A percentile compares a stretch with the other conserved stretches of the same genome.
These are phyloP conservation scores for Boechera retrofracta DNA, from an alignment of 345 rosid species.

Conservation along the genomic window DNA sequence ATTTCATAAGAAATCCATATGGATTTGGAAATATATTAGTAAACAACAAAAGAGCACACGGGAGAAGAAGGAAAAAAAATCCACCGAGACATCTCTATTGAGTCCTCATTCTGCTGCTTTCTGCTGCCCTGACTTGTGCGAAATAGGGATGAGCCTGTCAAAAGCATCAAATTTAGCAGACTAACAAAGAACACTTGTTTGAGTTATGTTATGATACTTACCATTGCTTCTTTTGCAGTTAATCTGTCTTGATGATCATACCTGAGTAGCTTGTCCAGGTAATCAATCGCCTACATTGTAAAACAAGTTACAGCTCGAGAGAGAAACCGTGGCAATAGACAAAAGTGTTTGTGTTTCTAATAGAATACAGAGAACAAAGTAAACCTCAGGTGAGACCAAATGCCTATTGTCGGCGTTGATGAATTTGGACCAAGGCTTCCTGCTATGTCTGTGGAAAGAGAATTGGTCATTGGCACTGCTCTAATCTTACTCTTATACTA, in stretches of 20 bases:
- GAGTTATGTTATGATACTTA: conserved; percentile 39
- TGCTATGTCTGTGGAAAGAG: conserved; percentile 72
- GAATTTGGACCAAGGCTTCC: conserved; percentile 94
- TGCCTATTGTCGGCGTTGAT: conserved; percentile 89
- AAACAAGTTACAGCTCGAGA: background rate
- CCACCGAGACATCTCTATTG: conserved; percentile 35
- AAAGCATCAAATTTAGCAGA: background rate
- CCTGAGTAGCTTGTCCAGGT: conserved; percentile 87
- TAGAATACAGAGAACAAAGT: conserved; percentile 19
- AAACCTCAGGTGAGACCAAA: conserved; percentile 91
- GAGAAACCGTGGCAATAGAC: conserved; percentile 12
- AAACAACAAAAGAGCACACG: background rate
- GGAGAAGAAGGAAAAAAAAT: background rate
- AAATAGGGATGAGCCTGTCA: conserved; percentile 84
- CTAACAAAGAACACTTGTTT: background rate
- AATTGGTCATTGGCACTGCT: conserved; percentile 2
- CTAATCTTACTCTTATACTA: conserved; percentile 10
- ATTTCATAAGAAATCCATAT: background rate
- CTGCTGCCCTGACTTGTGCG: conserved; percentile 95
- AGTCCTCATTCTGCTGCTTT: conserved; percentile 81
- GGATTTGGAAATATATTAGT: background rate
- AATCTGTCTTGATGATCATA: conserved; percentile 97
- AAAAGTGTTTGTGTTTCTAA: background rate
- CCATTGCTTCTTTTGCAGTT: conserved; percentile 99
- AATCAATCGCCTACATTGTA: conserved; percentile 81